phyloP scores from a whole-genome alignment of 2,329 filamentous ascomycete species.

The Aureobasidium namibiae region DNA sequence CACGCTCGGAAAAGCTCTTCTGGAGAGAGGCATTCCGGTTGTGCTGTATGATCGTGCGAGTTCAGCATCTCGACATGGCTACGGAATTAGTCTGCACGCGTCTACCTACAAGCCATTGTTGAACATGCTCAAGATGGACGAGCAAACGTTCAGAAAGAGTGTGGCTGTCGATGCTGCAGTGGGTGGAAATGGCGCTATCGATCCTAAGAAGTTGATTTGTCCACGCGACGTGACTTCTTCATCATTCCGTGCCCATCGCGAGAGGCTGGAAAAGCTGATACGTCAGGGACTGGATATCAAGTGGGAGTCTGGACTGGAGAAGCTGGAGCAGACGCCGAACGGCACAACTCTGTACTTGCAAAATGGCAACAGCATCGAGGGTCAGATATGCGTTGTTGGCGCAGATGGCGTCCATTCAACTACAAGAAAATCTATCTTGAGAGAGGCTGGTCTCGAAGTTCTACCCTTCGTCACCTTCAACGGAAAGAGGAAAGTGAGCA shows the following conservation, averaged over 20 bases:
- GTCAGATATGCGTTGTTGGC: conserved; percentile 24
- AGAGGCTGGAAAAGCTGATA: conserved; percentile 28
- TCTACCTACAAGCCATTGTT: conserved; percentile 27
- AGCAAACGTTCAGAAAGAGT: conserved; percentile 23
- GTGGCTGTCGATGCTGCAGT: conserved; percentile 26
- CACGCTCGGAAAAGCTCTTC: conserved; percentile 30
- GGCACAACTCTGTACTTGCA: conserved; percentile 7
- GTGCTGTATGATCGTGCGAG: conserved; percentile 29
- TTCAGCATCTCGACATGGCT: conserved; percentile 24
- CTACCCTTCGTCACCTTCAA: conserved; percentile 32
- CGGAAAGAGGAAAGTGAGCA: conserved; percentile 22
- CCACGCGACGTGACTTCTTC: not conserved
- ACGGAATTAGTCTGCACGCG: conserved; percentile 33
- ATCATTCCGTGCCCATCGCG: conserved; percentile 30
- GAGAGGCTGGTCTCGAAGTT: conserved; percentile 22
- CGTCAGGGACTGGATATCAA: conserved; percentile 29
- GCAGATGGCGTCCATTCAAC: conserved; percentile 33
- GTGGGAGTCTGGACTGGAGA: conserved; percentile 25
- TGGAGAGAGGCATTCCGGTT: conserved; percentile 24
- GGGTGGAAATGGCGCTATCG: conserved; percentile 22
- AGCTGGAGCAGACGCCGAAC: not conserved
- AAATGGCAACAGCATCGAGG: conserved; percentile 13
- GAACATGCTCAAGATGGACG: conserved; percentile 25
- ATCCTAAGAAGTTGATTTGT: not conserved
- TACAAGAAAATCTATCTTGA: conserved; percentile 22